Conservation (phyloP, 2,329 filamentous ascomycete genomes). For the Diaporthe amygdali region DNA sequence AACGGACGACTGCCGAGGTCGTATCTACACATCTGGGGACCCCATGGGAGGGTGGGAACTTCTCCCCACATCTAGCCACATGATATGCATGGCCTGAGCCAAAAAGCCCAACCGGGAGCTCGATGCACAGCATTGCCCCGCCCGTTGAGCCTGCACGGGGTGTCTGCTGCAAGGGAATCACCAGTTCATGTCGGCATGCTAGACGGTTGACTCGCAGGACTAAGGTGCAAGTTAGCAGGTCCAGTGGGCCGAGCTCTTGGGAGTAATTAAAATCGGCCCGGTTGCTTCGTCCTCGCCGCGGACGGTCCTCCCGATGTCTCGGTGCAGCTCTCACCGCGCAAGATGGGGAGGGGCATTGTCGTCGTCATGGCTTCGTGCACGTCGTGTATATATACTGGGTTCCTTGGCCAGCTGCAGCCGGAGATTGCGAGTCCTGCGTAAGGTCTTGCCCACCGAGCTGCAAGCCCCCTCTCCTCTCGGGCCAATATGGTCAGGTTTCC, state of each 20-base stretch:
- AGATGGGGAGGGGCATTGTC: neutral
- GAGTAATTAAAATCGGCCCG: slow-evolving; percentile 2
- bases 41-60: slow-evolving; percentile 8
- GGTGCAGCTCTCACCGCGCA: neutral
- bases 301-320: neutral
- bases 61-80: neutral
- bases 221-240: neutral
- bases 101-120: neutral
- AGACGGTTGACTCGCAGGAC: neutral
- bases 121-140: neutral
- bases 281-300: neutral
- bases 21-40: neutral
- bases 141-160: slow-evolving; percentile 2
- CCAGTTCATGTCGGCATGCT: neutral
- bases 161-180: neutral
- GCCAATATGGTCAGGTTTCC: neutral
- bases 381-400: neutral
- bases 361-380: neutral
- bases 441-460: neutral
- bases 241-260: neutral
- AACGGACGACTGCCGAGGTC: slow-evolving; percentile 2
- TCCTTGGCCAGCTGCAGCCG: neutral
- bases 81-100: neutral
- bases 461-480: neutral
- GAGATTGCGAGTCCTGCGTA: neutral